phyloP scores from a whole-genome alignment of 2,329 filamentous ascomycete species.

The Fusarium sp. region DNA sequence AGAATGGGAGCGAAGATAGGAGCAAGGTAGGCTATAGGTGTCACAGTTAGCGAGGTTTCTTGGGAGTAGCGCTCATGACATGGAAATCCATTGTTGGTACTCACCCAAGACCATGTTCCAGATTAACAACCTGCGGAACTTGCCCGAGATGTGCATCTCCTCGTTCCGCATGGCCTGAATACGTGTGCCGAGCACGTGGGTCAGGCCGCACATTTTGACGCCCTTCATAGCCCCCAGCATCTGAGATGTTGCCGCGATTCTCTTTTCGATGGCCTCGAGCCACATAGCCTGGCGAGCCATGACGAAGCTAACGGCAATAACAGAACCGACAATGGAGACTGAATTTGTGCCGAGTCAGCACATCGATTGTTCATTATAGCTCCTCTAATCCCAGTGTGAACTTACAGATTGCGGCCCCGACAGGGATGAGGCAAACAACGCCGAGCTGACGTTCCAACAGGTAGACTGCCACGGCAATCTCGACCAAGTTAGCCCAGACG shows the following conservation, averaged over 20 bases:
- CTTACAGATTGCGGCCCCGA: slow-evolving; percentile 32
- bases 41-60: background rate
- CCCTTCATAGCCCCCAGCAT: slow-evolving; percentile 48
- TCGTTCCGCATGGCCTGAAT: slow-evolving; percentile 24
- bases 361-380: background rate
- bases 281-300: slow-evolving; percentile 42
- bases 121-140: slow-evolving; percentile 28
- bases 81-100: background rate
- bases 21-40: slow-evolving; percentile 19
- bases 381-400: background rate
- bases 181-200: slow-evolving; percentile 19
- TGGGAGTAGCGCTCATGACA: background rate
- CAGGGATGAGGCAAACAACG: slow-evolving; percentile 21
- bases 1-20: slow-evolving; percentile 31
- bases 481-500: slow-evolving; percentile 54
- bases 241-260: slow-evolving; percentile 43
- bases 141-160: slow-evolving; percentile 22
- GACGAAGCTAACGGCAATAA: slow-evolving; percentile 41
- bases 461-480: slow-evolving; percentile 58
- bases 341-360: background rate
- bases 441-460: slow-evolving; percentile 55
- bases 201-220: slow-evolving; percentile 48
- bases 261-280: slow-evolving; percentile 45
- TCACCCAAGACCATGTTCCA: slow-evolving; percentile 36
- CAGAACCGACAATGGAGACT: slow-evolving; percentile 40